Base-by-base conservation (phyloP, 345 rosid genomes). In the Melaleuca quinquenervia region DNA sequence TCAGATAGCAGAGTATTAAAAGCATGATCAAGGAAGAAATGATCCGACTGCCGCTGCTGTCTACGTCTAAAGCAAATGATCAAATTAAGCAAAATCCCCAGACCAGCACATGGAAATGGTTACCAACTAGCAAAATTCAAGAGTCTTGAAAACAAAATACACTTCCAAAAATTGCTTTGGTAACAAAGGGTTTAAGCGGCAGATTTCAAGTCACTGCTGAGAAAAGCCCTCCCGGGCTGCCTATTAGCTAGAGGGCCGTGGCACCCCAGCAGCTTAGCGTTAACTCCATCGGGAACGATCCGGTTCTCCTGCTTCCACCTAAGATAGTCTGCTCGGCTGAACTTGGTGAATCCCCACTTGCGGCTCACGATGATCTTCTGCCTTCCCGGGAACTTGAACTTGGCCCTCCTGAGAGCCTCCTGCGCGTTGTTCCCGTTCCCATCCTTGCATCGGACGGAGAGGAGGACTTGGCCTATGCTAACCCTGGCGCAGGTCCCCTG, bases 281-380 rank as follows among this genome's bases (percentile, higher is more conserved):
- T 92, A 82, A 93, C 94, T 82, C 95, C 95, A 56, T 93, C 94
- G 8, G 93, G 91, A 22, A 89, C 75, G 75, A 93, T 91, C 87
- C 95, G 88, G 89, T 91, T 90, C 26, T 88, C 90, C 7, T 87
- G 86, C 85, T 92, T 93, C 83, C 90, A 84, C 90, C 22, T 92
- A 1, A 91, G 83, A 89, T 93, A 93, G 50, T 93, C 94, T 52
- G 91, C 91, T 83, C 92, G 93, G 91, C 84, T 88, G 53, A 87
- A 90, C 83, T 92, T 93, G 62, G 94, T 93, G 84, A 93, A 93
- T 22, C 94, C 95, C 95, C 87, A 86, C 52, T 87, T 82, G 64
- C 85, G 58, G 87, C 89, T 87, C n/a, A 87, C 87, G 82, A 87
- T 87, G 24, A 87, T 87, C 89, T 87, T 87, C 82, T 87, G 87